Percentiles rank a stretch among this genome's conserved stretches.
Conservation (phyloP, 2,329 filamentous ascomycete genomes). For the Zasmidium cellare region DNA sequence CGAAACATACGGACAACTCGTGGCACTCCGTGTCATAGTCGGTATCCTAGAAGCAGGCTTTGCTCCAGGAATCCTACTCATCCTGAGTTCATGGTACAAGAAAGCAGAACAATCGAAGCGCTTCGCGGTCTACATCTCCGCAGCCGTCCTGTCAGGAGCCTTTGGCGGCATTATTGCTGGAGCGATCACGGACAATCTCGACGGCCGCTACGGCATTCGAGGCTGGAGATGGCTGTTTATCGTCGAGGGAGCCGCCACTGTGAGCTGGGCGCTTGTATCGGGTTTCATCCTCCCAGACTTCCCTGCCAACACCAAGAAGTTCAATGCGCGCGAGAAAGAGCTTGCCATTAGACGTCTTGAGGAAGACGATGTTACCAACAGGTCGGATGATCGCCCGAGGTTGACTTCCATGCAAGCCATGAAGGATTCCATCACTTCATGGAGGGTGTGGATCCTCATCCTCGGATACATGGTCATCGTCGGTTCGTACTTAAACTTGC, state of each 20-base stretch:
- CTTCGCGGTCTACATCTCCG: conserved; percentile 60
- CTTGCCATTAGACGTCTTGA: conserved; percentile 48
- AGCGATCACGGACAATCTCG: conserved; percentile 36
- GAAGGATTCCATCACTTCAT: conserved; percentile 43
- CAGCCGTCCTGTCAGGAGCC: conserved; percentile 56
- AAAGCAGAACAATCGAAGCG: conserved; percentile 58
- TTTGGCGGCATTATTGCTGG: conserved; percentile 48
- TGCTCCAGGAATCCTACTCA: conserved; percentile 56
- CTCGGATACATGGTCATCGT: conserved; percentile 53
- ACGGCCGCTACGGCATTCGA: conserved; percentile 40
- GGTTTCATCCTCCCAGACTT: conserved; percentile 53
- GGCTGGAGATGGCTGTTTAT: conserved; percentile 34
- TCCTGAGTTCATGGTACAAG: conserved; percentile 62
- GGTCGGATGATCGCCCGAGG: conserved; percentile 31
- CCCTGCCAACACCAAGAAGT: conserved; percentile 46
- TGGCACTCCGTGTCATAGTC: conserved; percentile 56
- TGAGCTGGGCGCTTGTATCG: conserved; percentile 45
- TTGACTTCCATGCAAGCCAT: conserved; percentile 42
- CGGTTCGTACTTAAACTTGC: conserved; percentile 28
- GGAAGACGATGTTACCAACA: conserved; percentile 43
- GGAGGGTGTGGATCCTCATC: conserved; percentile 51
- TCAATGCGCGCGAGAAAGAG: conserved; percentile 44
- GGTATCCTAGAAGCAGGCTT: conserved; percentile 58
- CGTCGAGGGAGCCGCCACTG: conserved; percentile 44
- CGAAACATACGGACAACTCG: conserved; percentile 49